Base-by-base conservation (phyloP, 129 eudicot species). In the Gnaphalium uliginosum region DNA sequence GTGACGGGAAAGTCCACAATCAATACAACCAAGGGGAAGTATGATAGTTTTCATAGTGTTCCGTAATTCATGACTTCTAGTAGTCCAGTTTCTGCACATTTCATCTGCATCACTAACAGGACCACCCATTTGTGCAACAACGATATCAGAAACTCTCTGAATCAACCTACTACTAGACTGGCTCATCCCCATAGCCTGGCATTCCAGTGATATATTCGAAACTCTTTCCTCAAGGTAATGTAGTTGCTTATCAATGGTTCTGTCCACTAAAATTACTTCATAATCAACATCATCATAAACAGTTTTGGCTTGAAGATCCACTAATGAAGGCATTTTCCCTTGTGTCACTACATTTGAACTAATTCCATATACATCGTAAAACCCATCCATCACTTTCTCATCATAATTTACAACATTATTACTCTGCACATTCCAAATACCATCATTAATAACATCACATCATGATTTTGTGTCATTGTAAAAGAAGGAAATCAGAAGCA, bases 1-100 rank as follows among this genome's bases (percentile, higher is more conserved):
- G 76, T 94, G 98, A 24, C 98, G 96, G 18, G 98, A 94, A 82
- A 88, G 98, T 37, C 98, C 98, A 85, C 89, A 81, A 68, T 90
- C 93, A 73, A 93, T 91, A 76, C 80, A 79, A 35, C 98, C 98
- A 76, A 93, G 92, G 64, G 98, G 98, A 84, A 93, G 90, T 17
- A 90, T 81, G 53, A 90, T 75, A 24, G 96, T 77, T 65, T 88
- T 88, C 71, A 85, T 33, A 68, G 84, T 83, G 62, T 68, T 82
- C 66, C 88, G 76, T 51, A 93, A 60, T 53, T 85, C 88, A 78
- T 60, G 66, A 71, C 91, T 85, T 87, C 92, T 83, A 17, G 66
- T 32, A 29, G 85, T 87, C 96, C 98, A 93, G 71, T 83, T 84
- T 78, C 84, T 86, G 68, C 79, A 73, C 86, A 90, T 90, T 60